Base-by-base conservation (phyloP, 305 asterid species). In the Salvia sclarea region DNA sequence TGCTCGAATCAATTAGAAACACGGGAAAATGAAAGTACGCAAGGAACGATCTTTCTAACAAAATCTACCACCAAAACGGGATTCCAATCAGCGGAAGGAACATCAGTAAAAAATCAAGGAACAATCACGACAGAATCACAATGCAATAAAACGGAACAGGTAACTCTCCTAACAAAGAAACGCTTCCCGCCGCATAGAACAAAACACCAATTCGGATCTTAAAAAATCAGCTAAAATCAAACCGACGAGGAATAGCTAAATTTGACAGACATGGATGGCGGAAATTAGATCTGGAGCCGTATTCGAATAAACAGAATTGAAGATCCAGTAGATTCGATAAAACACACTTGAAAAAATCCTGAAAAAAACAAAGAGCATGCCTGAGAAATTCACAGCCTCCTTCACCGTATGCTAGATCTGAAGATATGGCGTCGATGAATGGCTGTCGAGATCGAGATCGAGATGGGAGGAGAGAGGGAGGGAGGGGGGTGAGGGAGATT, bases 401-500 rank as follows among this genome's bases (percentile, higher is more conserved):
- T 70, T 41, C 66, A 13, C 53, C 50, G 71, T 37, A 59, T 52
- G 53, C 21, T 75, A 68, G 78, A 79, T 69, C 74, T 68, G 72
- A 18, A 54, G 78, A 72, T 72, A 76, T 63, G 76, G 68, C 47
- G 44, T 43, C 63, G 83, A 79, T 71, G 80, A 75, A 79, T 71
- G 75, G 72, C 61, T 14, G 83, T 56, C 13, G 63, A 61, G 73
- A 70, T 61, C 62, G 76, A 69, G 65, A 61, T 44, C 28, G 77
- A 28, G 25, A 21, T 62, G 17, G 50, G 63, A 52, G 53, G 64
- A 28, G 54, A 3, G 49, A 5, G 70, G 38, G 69, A 10, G 25
- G 53, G 57, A 57, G 41, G 61, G 60, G 60, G n/a, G n/a, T n/a
- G 44, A 69, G 50, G 67, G 66, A 70, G 61, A 61, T 3, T 5